These are phyloP conservation scores for Skeletonema marinoi DNA, from an alignment of 108 stramenopile genomes.

Conservation along the genomic window DNA sequence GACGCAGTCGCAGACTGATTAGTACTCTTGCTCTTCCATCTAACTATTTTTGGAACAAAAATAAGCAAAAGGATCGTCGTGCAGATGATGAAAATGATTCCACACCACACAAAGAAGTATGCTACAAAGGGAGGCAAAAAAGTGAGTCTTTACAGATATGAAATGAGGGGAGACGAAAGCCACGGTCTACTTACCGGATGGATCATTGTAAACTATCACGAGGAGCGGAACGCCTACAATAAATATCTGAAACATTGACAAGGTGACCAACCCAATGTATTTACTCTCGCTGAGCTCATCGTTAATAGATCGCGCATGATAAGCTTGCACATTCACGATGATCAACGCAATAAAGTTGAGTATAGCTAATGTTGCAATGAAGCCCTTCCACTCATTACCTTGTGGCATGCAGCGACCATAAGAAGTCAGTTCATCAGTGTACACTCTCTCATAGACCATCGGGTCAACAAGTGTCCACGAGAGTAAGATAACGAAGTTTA, in stretches of 20 bases:
- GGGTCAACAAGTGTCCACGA: slow-evolving; percentile 4
- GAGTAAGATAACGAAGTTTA: not conserved
- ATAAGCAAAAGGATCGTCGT: too few relatives aligned
- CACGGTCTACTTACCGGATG: slow-evolving; percentile 3
- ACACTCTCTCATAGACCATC: not conserved
- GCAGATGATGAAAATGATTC: too few relatives aligned
- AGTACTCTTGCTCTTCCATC: too few relatives aligned
- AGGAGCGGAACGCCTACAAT: slow-evolving; percentile 47
- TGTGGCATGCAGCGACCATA: not conserved
- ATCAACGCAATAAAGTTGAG: slow-evolving; percentile 29
- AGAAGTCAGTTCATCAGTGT: not conserved
- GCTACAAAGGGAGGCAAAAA: not conserved
- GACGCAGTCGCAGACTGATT: too few relatives aligned
- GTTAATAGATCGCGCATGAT: slow-evolving; percentile 45
- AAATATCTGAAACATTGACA: slow-evolving; percentile 43
- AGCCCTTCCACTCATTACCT: slow-evolving; percentile 4
- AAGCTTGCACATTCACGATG: slow-evolving; percentile 41
- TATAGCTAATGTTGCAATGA: slow-evolving; percentile 11
- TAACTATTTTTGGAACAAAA: too few relatives aligned
- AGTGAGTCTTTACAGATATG: not conserved
- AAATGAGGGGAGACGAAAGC: not conserved
- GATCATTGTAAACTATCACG: slow-evolving; percentile 34
- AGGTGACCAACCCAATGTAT: slow-evolving; percentile 41
- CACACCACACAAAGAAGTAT: slow-evolving; percentile 32
- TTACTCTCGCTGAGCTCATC: slow-evolving; percentile 50